Base-by-base conservation (phyloP, 1,284 basidiomycete species). In the Trichosporon faecale region DNA sequence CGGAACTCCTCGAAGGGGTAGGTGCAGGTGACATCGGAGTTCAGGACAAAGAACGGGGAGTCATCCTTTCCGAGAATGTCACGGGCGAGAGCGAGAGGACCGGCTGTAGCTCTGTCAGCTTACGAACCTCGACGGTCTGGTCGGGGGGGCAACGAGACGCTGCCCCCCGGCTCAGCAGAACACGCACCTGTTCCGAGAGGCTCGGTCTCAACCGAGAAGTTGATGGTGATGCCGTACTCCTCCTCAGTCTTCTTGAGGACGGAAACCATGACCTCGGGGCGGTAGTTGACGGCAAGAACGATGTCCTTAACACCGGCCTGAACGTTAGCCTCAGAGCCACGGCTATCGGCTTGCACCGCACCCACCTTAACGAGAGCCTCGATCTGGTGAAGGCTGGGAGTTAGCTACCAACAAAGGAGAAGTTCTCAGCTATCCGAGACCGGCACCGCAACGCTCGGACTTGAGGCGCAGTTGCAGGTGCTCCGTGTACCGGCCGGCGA, bases 11-110 rank as follows among this genome's bases (percentile, higher is more conserved):
- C 85, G 76, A 87, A 86, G 68, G 86, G 86, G 79, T 86, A 87
- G 40, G 83, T 81, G 80, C 86, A 87, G 73, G 85, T 87, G 66
- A 86, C 85, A 73, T 87, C 86, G 49, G 86, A 86, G 83, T 87
- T 87, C 77, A 87, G 83, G 66, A 87, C 86, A 69, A 87, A 87
- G 85, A 87, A 87, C 27, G 85, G 85, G 29, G 84, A 84, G 75
- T 86, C 85, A 75, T 87, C 86, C 78, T 86, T 86, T 76, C 84
- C 85, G 57, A 87, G 81, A 70, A 86, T 85, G 40, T 86, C 85
- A 25, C 83, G 79, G 7, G 86, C 86, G 65, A 87, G 84, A 55
- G 86, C 85, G 25, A 87, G 83, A 57, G 86, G 86, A 69, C 86
- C 86, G 74, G 86, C 86, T 86, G 75, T 49, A 18, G 23, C n/a